Evolutionary conservation across 2,329 filamentous ascomycete species (phyloP), one percentile per base, ranked within the genome.

Genomic region (Pseudogymnoascus verrucosus): DNA sequence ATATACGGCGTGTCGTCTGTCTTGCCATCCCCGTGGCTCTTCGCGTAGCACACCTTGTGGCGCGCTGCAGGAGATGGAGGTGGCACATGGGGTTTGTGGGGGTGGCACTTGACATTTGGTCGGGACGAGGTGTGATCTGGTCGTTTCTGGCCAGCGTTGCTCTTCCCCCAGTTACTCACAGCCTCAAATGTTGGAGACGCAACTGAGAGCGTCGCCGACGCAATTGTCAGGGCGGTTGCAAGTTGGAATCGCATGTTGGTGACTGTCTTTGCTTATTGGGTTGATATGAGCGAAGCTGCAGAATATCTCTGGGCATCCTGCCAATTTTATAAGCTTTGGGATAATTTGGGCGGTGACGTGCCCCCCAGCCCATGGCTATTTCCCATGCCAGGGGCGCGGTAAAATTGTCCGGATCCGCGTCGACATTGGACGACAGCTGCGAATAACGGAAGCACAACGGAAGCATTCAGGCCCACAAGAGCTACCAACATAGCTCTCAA

Each of bases 1-100:
- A 84, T 82, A 40, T 81, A 78, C 6, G 80, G 79, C 23, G 79
- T 77, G 69, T 84, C 81, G 67, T 83, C 80, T 57, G 51, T 68
- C 40, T 64, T 63, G 36, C 69, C 65, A 19, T 44, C 42, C 42
- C 12, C 42, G 19, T 44, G 42, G 60, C 68, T 69, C 14, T 69
- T 61, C 5, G 71, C 68, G 37, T 71, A 71, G 65, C 69, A 60
- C 11, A 42, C 21, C 54, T 36, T 63, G 16, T n/a, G 28, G 14
- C 61, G 34, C 23, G 26, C 23, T 23, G 61, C 23, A 37, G 40
- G 42, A 36, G 28, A 40, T 31, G 61, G 42, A 26, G 61, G 61
- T 19, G 40, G 23, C 28, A 36, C 23, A 57, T 37, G 40, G 19
- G 61, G 61, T 14, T 31, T 19, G 21, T 63, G 59, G 21, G 62